Evolutionary conservation across 2,329 filamentous ascomycete species (phyloP).

Genomic region (Verticillium albo-atrum): DNA sequence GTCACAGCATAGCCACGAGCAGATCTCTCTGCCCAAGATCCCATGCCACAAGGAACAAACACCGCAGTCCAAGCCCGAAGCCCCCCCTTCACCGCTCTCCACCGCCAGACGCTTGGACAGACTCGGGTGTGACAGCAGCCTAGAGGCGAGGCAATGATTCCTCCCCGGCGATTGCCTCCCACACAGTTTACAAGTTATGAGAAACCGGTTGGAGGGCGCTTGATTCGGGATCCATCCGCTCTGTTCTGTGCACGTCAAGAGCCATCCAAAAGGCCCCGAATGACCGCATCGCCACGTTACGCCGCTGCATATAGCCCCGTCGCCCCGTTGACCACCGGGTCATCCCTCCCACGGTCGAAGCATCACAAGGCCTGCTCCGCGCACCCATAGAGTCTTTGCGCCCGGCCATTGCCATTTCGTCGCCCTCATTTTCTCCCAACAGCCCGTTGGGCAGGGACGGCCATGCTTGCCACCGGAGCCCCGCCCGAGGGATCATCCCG

Average conservation of each 20-base stretch:
- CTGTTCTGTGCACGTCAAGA: neutral
- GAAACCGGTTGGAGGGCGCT: neutral
- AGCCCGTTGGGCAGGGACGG: neutral
- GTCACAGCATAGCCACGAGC: neutral
- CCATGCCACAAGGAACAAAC: neutral
- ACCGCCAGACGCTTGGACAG: neutral
- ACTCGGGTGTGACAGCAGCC: neutral
- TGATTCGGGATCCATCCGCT: neutral
- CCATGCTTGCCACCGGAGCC: neutral
- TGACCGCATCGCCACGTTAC: neutral
- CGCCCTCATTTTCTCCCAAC: neutral
- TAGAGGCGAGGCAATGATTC: neutral
- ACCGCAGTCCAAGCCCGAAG: neutral
- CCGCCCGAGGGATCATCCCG: slow-evolving; percentile 1
- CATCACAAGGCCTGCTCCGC: neutral
- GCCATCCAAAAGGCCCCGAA: neutral
- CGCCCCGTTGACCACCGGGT: neutral
- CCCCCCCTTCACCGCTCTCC: neutral
- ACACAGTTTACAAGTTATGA: neutral
- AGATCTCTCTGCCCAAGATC: neutral
- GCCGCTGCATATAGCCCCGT: neutral
- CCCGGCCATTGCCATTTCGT: neutral
- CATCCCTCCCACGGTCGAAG: neutral
- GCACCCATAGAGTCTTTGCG: neutral
- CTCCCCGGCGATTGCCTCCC: neutral